Base-by-base conservation (phyloP, 2,329 filamentous ascomycete genomes). In the Botryotinia narcissicola region DNA sequence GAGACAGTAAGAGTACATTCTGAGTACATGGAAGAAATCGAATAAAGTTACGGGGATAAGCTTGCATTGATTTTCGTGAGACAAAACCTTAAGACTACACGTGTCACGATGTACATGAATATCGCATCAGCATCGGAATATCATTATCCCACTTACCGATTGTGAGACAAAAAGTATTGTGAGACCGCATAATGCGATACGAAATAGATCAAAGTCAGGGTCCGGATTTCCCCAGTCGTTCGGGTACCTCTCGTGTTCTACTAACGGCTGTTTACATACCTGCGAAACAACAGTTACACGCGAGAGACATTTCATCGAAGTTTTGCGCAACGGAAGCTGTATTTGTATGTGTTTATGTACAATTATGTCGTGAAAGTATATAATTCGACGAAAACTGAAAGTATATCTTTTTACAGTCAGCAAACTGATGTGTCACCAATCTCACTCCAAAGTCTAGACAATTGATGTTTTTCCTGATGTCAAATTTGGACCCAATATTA, bases 141-240 rank as follows among this genome's bases (percentile, higher is more conserved):
- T 67, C 20, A n/a, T 20, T 25, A 51, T 37, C 63, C 32, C 22
- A 20, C 12, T 51, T 25, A 37, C 44, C 63, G 44, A 51, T 37
- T 32, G 8, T 60, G 32, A 60, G 57, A 60, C 57, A 16, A 18
- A 3, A 20, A 37, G 22, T 25, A 60, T 25, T 29, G 14, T 54
- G 51, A 60, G 32, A 35, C 32, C 37, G 22, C 10, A 60, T 37
- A 37, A 60, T 37, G 10, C 20, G 9, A 61, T 61, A 40, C 35
- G 59, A n/a, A 32, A 29, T 63, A 6, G 9, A 29, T 12, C 8
- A 0, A 51, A 29, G 25, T 8, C 16, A n/a, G 12, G 25, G 46
- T 51, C 44, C 63, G 44, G 63, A 66, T 35, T 66, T 66, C 63
- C 63, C 63, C 63, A 66, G 32, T 37, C 22, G 12, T 25, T 37